These are phyloP conservation scores for Carex parvula DNA, from an alignment of 176 grass and related monocot species.

Conservation along the genomic window DNA sequence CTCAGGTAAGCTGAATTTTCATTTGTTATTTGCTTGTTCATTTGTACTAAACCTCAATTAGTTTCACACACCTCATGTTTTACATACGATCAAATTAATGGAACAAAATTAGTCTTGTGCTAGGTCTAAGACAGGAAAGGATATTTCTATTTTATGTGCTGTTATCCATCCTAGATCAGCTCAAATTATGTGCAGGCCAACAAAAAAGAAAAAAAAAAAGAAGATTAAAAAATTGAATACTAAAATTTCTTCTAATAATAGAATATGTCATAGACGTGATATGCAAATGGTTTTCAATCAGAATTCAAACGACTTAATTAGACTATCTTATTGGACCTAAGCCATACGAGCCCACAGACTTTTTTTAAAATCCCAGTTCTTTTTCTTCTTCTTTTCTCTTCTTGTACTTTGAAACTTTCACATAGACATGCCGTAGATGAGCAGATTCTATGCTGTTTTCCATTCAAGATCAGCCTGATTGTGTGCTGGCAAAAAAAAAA, in stretches of 20 bases:
- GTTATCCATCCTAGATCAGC: background rate
- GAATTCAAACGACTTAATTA: background rate
- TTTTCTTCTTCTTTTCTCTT: background rate
- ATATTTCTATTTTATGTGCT: background rate
- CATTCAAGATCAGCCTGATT: background rate
- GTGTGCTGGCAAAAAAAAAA: background rate
- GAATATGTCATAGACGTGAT: background rate
- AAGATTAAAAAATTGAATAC: background rate
- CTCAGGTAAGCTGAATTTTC: slow-evolving; percentile 48
- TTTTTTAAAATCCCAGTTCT: background rate
- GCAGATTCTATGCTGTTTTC: background rate
- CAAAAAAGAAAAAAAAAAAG: background rate
- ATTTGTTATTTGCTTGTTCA: slow-evolving; percentile 16
- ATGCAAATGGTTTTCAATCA: background rate
- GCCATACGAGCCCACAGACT: too few species aligned
- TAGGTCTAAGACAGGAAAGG: background rate
- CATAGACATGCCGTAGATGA: background rate
- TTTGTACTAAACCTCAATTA: background rate
- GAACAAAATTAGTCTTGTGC: background rate
- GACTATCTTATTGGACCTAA: background rate
- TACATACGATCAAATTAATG: background rate
- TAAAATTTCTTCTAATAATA: background rate
- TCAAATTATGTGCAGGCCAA: background rate
- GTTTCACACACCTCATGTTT: background rate
- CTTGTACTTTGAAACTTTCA: background rate